Base-by-base conservation (phyloP, 75 land plant species). In the Larix kaempferi region DNA sequence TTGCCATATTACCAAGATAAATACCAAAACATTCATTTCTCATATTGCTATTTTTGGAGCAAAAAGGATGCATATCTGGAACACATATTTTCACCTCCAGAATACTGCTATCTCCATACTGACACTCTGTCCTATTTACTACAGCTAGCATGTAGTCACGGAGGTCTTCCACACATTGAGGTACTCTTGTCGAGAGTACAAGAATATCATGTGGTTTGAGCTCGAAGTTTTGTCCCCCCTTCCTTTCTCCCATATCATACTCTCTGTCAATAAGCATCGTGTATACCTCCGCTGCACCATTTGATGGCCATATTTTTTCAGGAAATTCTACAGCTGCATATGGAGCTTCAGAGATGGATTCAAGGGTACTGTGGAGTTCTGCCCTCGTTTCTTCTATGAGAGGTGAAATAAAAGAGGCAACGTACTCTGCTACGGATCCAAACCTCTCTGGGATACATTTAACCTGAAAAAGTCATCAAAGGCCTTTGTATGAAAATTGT, bases 381-480 rank as follows among this genome's bases (percentile, higher is more conserved):
- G 89, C 85, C 16, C 93, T 77, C 3, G 88, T 82, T 80, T 93
- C 95, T 78, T 93, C 95, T 7, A 91, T 54, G 55, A 93, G 73
- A n/a, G 89, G 93, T 57, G 27, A 67, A 26, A 79, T 63, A 62
- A 67, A 89, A 21, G 81, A 80, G 12, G 69, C 82, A 52, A 89
- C 54, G 71, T 93, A 91, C 0, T 84, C 57, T 12, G 58, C 75
- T 8, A 87, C 62, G 4, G 88, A 84, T 37, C 21, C 11, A 80
- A 89, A 89, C 21, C 56, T 44, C 6, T 80, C 59, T 0, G 95
- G 95, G 59, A 93, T 91, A 23, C 74, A 54, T 44, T 44, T 44
- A 44, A 44, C 49, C 49, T 44, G 49, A 44, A 44, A 44, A 44
- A 5, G 7, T 49, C 52, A 49, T 49, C 52, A 49, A 49, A 49